Evolutionary conservation across 2,329 filamentous ascomycete species (phyloP).

Genomic region (Tolypocladium ovalisporum): DNA sequence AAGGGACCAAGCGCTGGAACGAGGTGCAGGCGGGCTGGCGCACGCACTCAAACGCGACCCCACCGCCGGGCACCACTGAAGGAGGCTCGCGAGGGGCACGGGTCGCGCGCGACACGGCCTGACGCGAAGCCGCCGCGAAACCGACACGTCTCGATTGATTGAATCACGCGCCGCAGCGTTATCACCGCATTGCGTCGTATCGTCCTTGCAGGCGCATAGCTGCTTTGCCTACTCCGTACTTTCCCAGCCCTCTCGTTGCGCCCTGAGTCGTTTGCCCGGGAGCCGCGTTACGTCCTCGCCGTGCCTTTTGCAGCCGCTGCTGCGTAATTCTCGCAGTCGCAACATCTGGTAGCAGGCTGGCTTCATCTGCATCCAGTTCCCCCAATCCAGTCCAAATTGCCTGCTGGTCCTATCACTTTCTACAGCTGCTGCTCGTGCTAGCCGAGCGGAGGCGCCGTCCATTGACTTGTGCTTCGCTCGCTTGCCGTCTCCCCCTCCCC

Average conservation of each 20-base stretch:
- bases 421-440: neutral
- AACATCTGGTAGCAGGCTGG: neutral
- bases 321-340: neutral
- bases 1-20: neutral
- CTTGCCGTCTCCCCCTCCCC: neutral
- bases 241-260: neutral
- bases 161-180: constrained; percentile 7
- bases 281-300: neutral
- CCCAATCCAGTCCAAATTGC: neutral
- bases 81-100: neutral
- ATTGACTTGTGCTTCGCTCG: neutral
- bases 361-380: neutral
- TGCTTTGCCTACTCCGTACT: neutral
- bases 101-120: constrained; percentile 15
- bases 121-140: constrained; percentile 30
- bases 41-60: constrained; percentile 4
- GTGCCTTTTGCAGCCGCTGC: neutral
- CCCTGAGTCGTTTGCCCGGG: neutral
- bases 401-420: neutral
- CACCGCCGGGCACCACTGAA: neutral
- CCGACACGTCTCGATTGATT: constrained; percentile 30
- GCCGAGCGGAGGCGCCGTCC: neutral
- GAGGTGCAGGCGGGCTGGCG: neutral
- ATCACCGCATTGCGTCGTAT: neutral
- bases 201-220: neutral